Evolutionary conservation across 140 eudicot genomes (phyloP), one percentile per base, ranked within the genome.

Genomic region (Bidens hawaiensis): DNA sequence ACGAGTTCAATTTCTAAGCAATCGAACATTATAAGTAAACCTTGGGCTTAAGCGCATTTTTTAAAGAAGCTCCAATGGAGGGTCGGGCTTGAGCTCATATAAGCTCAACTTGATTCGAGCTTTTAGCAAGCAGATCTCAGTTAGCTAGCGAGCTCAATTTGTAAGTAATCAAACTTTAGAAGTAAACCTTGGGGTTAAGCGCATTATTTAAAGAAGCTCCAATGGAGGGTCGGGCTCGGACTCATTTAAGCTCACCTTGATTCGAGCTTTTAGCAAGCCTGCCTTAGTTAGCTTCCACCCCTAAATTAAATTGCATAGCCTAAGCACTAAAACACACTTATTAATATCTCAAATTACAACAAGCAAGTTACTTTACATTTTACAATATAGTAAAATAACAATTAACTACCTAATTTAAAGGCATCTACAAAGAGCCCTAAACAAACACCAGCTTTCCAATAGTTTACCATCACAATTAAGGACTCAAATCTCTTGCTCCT

Each of bases 351-450:
- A 28, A 55, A 28, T 9, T 55, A 6, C 7, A 55, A 28, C 42
- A 55, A 15, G 15, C 25, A 55, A 66, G 34, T 48, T 57, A 57
- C 73, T 58, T 17, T 13, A 52, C 52, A 62, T n/a, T n/a, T n/a
- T 11, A 48, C 36, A 50, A 62, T 36, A 34, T 38, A 31, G 64
- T 11, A 15, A 38, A 16, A 41, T 11, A 31, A n/a, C n/a, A n/a
- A 41, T 62, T 67, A 88, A 82, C 99, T 94, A 25, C 99, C 99
- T 54, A 94, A 69, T 31, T 94, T 94, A 70, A 94, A 88, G 40
- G 99, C 99, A 77, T 94, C 99, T 59, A 94, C 99, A 77, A 94
- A 88, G 26, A 94, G 95, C 15, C 99, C 99, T 68, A 94, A 77
- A 36, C 96, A 85, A 79, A 94, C 90, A 75, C 99, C 99, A 21